Evolutionary conservation across 208 protist genomes (phyloP).

Genomic region (Naegleria lovaniensis): DNA sequence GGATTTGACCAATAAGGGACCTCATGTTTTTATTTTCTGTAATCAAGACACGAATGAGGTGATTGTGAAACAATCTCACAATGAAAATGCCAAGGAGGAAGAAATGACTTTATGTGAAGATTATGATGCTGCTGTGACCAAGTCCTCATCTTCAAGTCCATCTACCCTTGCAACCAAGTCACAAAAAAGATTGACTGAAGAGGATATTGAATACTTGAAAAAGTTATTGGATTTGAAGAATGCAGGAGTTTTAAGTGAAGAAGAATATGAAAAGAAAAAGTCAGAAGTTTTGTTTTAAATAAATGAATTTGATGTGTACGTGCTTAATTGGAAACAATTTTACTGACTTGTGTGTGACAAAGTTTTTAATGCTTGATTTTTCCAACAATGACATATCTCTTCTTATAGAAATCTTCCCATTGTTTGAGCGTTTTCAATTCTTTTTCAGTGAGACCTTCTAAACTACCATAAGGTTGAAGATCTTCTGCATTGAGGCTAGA

Average conservation of each 20-base stretch:
- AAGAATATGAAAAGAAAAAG: constrained; percentile 9
- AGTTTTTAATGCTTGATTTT: background rate
- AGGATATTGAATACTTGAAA: constrained; percentile 1
- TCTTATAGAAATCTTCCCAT: background rate
- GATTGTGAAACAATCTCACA: background rate
- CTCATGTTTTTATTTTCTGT: background rate
- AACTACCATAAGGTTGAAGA: constrained; percentile 6
- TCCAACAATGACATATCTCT: constrained; percentile 17
- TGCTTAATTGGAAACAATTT: too few relatives aligned
- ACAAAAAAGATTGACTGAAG: background rate
- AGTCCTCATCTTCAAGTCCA: background rate
- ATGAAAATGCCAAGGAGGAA: background rate
- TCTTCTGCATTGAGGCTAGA: background rate
- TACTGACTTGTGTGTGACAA: too few relatives aligned
- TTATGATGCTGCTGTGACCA: background rate
- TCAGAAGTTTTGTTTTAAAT: background rate
- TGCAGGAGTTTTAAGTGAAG: background rate
- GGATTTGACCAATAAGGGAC: background rate
- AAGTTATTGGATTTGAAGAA: constrained; percentile 1
- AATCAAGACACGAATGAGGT: background rate
- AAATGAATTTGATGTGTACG: too few relatives aligned
- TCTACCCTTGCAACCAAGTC: background rate
- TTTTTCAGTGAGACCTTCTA: background rate
- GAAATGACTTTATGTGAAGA: background rate
- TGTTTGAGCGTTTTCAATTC: background rate